phyloP scores from a whole-genome alignment of 2,329 filamentous ascomycete species.

The Penicillium sp. region DNA sequence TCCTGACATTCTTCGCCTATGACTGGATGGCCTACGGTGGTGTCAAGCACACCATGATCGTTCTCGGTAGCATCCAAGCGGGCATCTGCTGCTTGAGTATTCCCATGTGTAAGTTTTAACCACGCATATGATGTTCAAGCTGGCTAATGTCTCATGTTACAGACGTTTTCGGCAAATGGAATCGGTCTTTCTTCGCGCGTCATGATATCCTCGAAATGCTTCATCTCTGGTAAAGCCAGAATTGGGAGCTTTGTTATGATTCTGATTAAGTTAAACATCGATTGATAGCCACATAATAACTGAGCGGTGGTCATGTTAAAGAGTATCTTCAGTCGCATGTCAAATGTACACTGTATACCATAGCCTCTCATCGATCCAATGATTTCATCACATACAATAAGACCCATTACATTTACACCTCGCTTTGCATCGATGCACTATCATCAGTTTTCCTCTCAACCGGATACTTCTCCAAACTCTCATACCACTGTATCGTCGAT shows the following conservation, averaged over 20 bases:
- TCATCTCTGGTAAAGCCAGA: conserved; percentile 34
- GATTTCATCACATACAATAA: background rate
- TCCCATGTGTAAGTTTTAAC: conserved; percentile 72
- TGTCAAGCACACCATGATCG: conserved; percentile 68
- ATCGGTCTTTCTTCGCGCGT: conserved; percentile 75
- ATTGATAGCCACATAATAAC: background rate
- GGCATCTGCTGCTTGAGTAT: conserved; percentile 75
- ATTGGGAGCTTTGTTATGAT: background rate
- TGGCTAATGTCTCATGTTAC: background rate
- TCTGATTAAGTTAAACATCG: background rate
- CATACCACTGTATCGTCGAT: conserved; percentile 57
- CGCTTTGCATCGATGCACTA: background rate
- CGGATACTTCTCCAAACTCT: conserved; percentile 56
- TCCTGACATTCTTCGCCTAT: conserved; percentile 81
- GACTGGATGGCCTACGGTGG: conserved; percentile 74
- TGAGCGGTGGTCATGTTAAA: conserved; percentile 1
- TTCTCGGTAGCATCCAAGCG: conserved; percentile 77
- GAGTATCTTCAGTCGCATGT: background rate
- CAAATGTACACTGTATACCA: conserved; percentile 13
- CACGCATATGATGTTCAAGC: no score
- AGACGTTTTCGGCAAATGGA: conserved; percentile 81
- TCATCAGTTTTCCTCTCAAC: conserved; percentile 61
- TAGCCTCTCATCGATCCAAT: background rate
- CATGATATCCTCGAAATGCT: conserved; percentile 69
- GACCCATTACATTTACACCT: conserved; percentile 3